Conservation (phyloP, 345 rosid species). For the Hypericum androsaemum region DNA sequence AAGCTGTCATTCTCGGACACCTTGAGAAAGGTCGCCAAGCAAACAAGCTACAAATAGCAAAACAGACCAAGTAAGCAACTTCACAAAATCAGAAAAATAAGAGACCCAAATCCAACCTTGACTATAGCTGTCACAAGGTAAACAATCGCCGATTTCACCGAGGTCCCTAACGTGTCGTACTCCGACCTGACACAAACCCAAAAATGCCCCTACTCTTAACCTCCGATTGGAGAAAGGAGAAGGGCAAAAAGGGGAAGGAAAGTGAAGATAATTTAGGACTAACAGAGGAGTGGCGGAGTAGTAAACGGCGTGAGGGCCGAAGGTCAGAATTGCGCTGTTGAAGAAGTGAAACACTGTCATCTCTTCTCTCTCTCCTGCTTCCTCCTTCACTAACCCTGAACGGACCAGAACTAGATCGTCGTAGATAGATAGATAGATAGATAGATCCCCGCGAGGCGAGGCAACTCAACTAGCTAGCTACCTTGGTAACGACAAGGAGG, state of each 20-base stretch:
- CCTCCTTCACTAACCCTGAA: neutral
- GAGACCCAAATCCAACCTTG: constrained; percentile 40
- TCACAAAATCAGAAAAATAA: neutral
- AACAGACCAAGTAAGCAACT: neutral
- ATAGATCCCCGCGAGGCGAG: too few relatives aligned
- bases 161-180: constrained; percentile 91
- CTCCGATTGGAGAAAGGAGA: neutral
- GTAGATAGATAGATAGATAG: too few relatives aligned
- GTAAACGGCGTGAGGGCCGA: constrained; percentile 98
- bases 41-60: constrained; percentile 53
- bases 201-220: neutral
- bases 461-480: too few relatives aligned
- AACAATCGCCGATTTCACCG: constrained; percentile 78
- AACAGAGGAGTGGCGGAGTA: constrained; percentile 97
- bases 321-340: constrained; percentile 97
- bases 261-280: neutral
- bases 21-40: constrained; percentile 85
- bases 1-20: constrained; percentile 81
- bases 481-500: too few relatives aligned
- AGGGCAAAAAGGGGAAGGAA: neutral
- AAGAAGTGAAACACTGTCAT: constrained; percentile 97
- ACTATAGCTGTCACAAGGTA: constrained; percentile 84
- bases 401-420: too few relatives aligned
- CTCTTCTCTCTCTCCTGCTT: constrained; percentile 9
- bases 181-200: constrained; percentile 49